Percentiles rank a stretch among this genome's conserved stretches.
Conservation (phyloP, 1,284 basidiomycete species). For the Phlebopus sp. region DNA sequence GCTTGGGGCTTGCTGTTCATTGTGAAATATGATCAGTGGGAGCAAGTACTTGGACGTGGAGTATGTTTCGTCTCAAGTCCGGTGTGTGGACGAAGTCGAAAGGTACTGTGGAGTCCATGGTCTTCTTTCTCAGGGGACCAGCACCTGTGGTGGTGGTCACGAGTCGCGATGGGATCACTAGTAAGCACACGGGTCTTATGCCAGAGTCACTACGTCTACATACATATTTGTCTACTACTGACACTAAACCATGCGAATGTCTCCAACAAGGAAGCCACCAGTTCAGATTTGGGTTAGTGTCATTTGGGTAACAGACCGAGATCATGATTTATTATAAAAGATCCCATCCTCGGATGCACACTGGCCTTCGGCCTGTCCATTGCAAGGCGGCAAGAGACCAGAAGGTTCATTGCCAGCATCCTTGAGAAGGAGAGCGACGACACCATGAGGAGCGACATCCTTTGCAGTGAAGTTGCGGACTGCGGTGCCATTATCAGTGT, state of each 20-base stretch:
- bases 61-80: not conserved
- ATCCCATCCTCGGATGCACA: constrained; percentile 32
- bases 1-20: constrained; percentile 13
- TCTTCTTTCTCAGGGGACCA: no score
- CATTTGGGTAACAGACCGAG: not conserved
- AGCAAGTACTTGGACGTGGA: not conserved
- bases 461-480: constrained; percentile 58
- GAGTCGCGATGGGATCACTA: no score
- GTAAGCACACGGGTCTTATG: no score
- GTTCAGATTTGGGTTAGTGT: not conserved
- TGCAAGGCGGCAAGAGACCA: constrained; percentile 46
- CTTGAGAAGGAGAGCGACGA: constrained; percentile 59
- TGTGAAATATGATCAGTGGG: not conserved
- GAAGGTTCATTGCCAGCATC: constrained; percentile 66
- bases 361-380: constrained; percentile 23
- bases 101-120: no score
- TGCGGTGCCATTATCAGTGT: constrained; percentile 65
- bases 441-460: constrained; percentile 59
- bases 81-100: constrained; percentile 1
- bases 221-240: no score
- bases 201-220: no score
- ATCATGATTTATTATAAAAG: constrained; percentile 9
- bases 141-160: no score
- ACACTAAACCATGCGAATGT: no score
- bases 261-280: not conserved